phyloP scores from a whole-genome alignment of 192 early-diverging fungal genomes.

The Gonapodya prolifera region DNA sequence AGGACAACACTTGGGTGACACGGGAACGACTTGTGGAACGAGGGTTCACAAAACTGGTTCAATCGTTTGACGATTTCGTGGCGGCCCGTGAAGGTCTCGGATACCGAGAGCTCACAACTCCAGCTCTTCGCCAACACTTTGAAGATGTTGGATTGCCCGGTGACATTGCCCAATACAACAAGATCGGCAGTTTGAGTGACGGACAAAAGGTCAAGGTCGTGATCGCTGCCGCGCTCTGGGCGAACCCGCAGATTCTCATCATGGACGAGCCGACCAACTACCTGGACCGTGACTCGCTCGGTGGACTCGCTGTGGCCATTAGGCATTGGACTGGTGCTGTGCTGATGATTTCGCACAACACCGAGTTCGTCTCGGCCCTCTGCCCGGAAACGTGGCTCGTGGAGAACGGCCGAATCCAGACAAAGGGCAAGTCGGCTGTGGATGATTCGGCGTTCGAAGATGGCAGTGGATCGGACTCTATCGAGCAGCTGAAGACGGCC shows the following conservation, averaged over 20 bases:
- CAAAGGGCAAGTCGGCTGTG: conserved; percentile 23
- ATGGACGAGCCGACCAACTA: conserved; percentile 79
- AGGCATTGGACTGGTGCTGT: conserved; percentile 43
- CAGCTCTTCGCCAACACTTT: conserved; percentile 54
- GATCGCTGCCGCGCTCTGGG: conserved; percentile 72
- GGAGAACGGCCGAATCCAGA: conserved; percentile 21
- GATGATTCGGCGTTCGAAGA: conserved; percentile 28
- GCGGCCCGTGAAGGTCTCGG: conserved; percentile 55
- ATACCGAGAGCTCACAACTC: conserved; percentile 53
- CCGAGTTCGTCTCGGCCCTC: conserved; percentile 61
- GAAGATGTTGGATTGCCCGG: conserved; percentile 61
- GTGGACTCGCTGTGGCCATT: conserved; percentile 15
- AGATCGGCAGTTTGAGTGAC: conserved; percentile 56
- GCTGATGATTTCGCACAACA: conserved; percentile 73
- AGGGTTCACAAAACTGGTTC: conserved; percentile 64
- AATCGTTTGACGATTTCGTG: conserved; percentile 64
- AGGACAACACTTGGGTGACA: conserved; percentile 55
- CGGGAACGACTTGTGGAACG: conserved; percentile 54
- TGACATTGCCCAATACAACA: conserved; percentile 59
- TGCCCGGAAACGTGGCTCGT: conserved; percentile 65
- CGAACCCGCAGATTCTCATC: conserved; percentile 80
- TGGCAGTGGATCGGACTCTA: conserved; percentile 3
- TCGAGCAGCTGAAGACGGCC: conserved; percentile 26
- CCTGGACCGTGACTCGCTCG: conserved; percentile 49
- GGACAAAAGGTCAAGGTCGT: conserved; percentile 83